Evolutionary conservation across 148 eudicot species (phyloP).

Genomic region (Salicornia ramosissima): DNA sequence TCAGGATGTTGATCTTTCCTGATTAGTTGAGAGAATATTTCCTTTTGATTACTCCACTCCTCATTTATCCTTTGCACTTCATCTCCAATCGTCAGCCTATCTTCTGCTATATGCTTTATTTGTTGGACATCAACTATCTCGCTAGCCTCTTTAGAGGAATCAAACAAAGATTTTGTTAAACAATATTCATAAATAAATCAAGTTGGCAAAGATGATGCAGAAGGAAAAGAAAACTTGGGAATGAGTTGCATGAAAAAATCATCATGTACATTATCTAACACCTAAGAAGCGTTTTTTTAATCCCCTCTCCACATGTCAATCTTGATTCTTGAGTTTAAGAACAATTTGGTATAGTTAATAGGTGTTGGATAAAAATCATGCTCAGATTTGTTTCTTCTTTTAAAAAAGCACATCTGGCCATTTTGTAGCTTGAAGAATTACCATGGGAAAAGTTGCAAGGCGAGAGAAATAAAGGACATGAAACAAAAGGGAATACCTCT

Average conservation of each 20-base stretch:
- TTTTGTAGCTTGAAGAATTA: too few species aligned
- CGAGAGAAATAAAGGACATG: not conserved
- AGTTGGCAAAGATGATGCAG: constrained; percentile 2
- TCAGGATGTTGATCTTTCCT: constrained; percentile 20
- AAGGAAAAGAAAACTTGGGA: not conserved
- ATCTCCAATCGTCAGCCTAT: constrained; percentile 44
- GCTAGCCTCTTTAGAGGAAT: constrained; percentile 45
- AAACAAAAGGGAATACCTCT: constrained; percentile 37
- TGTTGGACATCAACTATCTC: constrained; percentile 46
- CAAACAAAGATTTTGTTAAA: not conserved
- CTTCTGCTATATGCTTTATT: constrained; percentile 62
- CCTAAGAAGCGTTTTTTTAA: too few species aligned
- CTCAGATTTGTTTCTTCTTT: not conserved
- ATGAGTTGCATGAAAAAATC: not conserved
- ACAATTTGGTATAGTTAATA: too few species aligned
- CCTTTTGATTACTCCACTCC: constrained; percentile 61
- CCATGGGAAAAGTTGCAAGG: too few species aligned
- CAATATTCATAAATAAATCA: not conserved
- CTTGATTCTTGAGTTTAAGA: too few species aligned
- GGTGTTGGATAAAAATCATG: too few species aligned
- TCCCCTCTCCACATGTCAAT: too few species aligned
- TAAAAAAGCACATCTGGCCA: not conserved
- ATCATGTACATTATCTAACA: not conserved
- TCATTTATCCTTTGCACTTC: constrained; percentile 43
- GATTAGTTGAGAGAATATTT: constrained; percentile 43